A percentile compares a stretch with the other conserved stretches of the same genome.
Conservation (phyloP, 2,329 filamentous ascomycete species). For the Fusarium pseudoanthophilum region DNA sequence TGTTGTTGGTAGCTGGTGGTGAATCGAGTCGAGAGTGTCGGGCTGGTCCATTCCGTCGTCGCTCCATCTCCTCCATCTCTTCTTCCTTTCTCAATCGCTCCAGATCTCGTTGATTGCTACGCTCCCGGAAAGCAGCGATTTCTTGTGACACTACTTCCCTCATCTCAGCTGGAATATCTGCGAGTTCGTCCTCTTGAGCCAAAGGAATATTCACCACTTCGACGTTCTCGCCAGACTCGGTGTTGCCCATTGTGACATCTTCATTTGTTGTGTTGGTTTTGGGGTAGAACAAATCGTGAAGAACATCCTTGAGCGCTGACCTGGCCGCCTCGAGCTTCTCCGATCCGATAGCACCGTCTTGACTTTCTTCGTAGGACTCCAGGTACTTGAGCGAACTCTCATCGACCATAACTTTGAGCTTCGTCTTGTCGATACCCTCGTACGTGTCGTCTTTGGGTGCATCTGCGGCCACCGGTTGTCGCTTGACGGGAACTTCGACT, state of each 20-base stretch:
- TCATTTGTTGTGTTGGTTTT: constrained; percentile 59
- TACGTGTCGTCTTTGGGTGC: constrained; percentile 57
- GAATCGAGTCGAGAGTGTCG: constrained; percentile 77
- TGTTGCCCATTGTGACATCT: constrained; percentile 76
- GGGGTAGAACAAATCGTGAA: constrained; percentile 80
- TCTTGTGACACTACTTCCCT: constrained; percentile 93
- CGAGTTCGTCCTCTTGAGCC: constrained; percentile 88
- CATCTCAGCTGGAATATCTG: constrained; percentile 96
- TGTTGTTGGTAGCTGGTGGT: constrained; percentile 71
- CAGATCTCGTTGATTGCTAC: constrained; percentile 87
- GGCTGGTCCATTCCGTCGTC: constrained; percentile 72
- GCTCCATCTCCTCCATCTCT: constrained; percentile 88
- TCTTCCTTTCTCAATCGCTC: constrained; percentile 90
- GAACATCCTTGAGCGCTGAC: constrained; percentile 71
- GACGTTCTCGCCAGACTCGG: constrained; percentile 70
- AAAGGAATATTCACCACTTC: constrained; percentile 93
- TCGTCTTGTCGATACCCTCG: constrained; percentile 73
- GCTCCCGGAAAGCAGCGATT: constrained; percentile 92
- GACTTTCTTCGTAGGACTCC: constrained; percentile 79
- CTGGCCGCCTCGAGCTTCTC: constrained; percentile 77
- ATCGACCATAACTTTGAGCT: constrained; percentile 80
- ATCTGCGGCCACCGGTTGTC: constrained; percentile 67
- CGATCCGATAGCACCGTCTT: constrained; percentile 71
- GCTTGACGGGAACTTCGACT: constrained; percentile 84
- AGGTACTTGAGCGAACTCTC: constrained; percentile 85